Conservation (phyloP, 306 rosid genomes). For the Cicer cuneatum region DNA sequence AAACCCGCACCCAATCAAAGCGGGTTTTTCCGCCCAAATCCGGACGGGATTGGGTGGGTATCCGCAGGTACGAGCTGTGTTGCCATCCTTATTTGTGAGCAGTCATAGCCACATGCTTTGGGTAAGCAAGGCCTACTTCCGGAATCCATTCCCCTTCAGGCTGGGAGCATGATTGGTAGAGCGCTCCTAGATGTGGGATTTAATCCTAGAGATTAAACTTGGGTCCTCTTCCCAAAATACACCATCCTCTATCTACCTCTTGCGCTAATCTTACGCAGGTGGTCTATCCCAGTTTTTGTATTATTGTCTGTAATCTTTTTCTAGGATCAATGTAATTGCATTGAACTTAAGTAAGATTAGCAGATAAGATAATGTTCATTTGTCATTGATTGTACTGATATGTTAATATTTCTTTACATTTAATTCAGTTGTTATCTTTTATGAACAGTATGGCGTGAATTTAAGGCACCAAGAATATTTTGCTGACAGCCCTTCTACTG, state of each 20-base stretch:
- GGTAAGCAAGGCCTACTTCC: not conserved
- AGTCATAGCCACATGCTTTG: constrained; percentile 7
- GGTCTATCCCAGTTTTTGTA: not conserved
- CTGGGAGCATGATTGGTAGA: not conserved
- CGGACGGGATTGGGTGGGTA: no score
- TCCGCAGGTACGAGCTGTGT: no score
- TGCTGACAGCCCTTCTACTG: constrained; percentile 92
- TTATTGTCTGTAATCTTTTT: constrained; percentile 24
- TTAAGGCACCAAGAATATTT: constrained; percentile 97
- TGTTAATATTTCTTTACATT: constrained; percentile 12
- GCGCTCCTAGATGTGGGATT: no score
- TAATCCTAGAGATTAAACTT: not conserved
- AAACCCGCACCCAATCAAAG: no score
- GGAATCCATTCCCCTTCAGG: not conserved
- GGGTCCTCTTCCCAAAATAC: not conserved
- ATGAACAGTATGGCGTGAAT: constrained; percentile 69
- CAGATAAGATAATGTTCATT: constrained; percentile 16
- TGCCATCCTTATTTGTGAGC: not conserved
- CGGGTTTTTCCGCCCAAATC: no score
- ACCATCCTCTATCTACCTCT: not conserved
- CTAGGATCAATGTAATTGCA: constrained; percentile 7
- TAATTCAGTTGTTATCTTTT: constrained; percentile 24
- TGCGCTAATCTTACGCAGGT: not conserved
- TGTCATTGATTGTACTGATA: constrained; percentile 19
- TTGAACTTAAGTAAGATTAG: constrained; percentile 11